Percentiles rank a stretch among this genome's conserved stretches.
phyloP scores from a whole-genome alignment of 192 early-diverging fungal species.

The Backusella australiensis region DNA sequence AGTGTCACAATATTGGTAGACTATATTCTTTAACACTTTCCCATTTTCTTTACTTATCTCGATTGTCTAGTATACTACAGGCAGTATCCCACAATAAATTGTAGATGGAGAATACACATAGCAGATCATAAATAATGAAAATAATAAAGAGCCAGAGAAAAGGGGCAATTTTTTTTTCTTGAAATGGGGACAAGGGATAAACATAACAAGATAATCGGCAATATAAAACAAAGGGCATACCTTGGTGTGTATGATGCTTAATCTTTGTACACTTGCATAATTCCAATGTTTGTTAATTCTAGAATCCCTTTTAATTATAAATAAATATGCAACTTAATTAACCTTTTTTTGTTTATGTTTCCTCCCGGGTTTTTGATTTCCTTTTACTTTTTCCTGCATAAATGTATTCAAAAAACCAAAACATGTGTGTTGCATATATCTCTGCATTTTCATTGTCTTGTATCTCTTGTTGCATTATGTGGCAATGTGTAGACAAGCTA shows the following conservation, averaged over 20 bases:
- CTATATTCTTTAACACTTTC: neutral
- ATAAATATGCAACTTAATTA: neutral
- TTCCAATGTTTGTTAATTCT: neutral
- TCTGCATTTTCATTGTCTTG: neutral
- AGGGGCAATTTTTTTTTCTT: neutral
- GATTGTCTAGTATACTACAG: neutral
- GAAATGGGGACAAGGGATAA: neutral
- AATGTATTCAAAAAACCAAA: neutral
- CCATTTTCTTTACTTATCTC: neutral
- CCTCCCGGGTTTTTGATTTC: neutral
- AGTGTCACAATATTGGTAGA: neutral
- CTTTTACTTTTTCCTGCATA: neutral
- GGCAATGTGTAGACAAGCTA: neutral
- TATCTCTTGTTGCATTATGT: neutral
- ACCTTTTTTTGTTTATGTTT: neutral
- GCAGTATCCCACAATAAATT: neutral
- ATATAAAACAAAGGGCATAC: neutral
- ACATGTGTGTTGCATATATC: neutral
- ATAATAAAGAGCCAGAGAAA: neutral
- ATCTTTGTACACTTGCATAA: neutral
- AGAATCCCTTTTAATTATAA: slow-evolving; percentile 1
- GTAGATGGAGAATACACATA: neutral
- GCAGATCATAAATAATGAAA: neutral
- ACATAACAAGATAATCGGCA: neutral
- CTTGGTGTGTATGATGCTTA: neutral